Conservation (phyloP, 2,329 filamentous ascomycete species). For the Diaporthe sp. region DNA sequence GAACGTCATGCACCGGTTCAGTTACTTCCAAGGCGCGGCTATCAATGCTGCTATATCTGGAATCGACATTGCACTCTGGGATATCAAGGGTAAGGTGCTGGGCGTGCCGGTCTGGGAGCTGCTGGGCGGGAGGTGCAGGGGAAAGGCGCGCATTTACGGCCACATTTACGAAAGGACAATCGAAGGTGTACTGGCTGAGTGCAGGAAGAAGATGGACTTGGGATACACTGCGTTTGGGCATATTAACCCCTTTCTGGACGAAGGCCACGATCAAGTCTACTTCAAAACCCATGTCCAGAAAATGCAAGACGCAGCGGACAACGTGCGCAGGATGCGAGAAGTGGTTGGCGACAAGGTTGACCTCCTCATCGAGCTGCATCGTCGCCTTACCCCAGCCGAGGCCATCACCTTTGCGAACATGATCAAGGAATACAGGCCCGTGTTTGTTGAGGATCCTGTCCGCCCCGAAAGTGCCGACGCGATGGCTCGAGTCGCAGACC, state of each 20-base stretch:
- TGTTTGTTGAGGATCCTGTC: slow-evolving; percentile 11
- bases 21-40: slow-evolving; percentile 3
- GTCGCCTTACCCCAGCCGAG: slow-evolving; percentile 2
- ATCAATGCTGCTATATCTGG: slow-evolving; percentile 9
- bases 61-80: slow-evolving; percentile 4
- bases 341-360: slow-evolving; percentile 10
- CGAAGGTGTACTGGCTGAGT: slow-evolving; percentile 9
- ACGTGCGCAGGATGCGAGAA: slow-evolving; percentile 11
- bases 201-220: background rate
- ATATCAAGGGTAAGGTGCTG: slow-evolving; percentile 8
- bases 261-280: slow-evolving; percentile 11
- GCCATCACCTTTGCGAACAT: slow-evolving; percentile 3
- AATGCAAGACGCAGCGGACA: slow-evolving; percentile 12
- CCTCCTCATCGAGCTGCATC: slow-evolving; percentile 4
- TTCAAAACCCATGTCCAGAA: slow-evolving; percentile 12
- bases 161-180: slow-evolving; percentile 13
- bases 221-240: background rate
- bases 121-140: background rate
- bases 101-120: slow-evolving; percentile 1
- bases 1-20: slow-evolving; percentile 9
- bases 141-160: background rate
- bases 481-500: background rate
- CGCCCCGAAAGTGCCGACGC: background rate
- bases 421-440: slow-evolving; percentile 11
- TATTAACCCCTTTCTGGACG: slow-evolving; percentile 3